Conservation (phyloP, 306 rosid genomes). For the Elaeagnus macrophylla region DNA sequence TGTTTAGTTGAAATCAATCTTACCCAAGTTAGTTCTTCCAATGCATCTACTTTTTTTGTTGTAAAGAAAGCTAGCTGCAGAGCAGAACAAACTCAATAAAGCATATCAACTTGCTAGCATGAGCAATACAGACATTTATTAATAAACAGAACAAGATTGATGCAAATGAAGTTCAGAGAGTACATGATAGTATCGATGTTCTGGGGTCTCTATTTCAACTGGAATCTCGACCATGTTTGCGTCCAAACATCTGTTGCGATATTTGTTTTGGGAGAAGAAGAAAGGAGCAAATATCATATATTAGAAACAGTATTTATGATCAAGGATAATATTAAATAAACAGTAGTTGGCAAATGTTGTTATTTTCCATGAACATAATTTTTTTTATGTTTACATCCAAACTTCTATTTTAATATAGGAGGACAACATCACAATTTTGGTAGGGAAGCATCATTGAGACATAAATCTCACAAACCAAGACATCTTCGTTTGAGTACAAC, state of each 20-base stretch:
- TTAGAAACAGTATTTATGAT: not conserved
- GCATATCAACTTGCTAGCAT: conserved; percentile 9
- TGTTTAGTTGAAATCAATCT: conserved; percentile 24
- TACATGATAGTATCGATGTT: conserved; percentile 75
- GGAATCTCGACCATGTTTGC: conserved; percentile 84
- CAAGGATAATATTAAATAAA: not conserved
- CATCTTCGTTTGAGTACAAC: no score
- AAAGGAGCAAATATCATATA: not conserved
- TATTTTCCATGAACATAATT: not conserved
- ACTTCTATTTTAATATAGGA: no score
- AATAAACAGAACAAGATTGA: conserved; percentile 12
- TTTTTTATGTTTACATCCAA: not conserved
- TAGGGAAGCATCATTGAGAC: no score
- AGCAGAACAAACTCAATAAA: conserved; percentile 16
- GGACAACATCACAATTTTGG: no score
- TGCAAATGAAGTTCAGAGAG: conserved; percentile 7
- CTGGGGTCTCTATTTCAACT: conserved; percentile 72
- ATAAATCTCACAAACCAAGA: no score
- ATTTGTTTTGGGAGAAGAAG: conserved; percentile 2
- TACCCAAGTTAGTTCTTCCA: conserved; percentile 95
- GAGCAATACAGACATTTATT: conserved; percentile 7
- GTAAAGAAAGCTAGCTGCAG: conserved; percentile 88
- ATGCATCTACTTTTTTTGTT: conserved; percentile 59
- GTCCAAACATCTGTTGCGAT: conserved; percentile 63
- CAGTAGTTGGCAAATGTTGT: not conserved